phyloP scores from a whole-genome alignment of 306 rosid species.

The Acacia melanoxylon region DNA sequence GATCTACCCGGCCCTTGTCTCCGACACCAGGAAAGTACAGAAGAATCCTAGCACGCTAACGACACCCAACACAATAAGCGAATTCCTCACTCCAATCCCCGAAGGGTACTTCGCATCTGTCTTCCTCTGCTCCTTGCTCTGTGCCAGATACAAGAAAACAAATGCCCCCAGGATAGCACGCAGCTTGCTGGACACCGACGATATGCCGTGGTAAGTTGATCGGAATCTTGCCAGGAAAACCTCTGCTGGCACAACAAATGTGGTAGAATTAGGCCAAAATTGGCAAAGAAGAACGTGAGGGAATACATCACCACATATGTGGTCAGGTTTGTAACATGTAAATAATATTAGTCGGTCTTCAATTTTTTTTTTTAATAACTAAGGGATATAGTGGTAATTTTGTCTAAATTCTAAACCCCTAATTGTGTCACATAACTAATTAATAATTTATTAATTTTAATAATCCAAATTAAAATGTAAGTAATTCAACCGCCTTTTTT shows the following conservation, averaged over 20 bases:
- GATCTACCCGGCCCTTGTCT: conserved; percentile 73
- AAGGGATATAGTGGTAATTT: too few species aligned
- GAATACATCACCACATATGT: conserved; percentile 49
- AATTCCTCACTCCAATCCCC: conserved; percentile 66
- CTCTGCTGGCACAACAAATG: conserved; percentile 83
- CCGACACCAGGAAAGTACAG: conserved; percentile 71
- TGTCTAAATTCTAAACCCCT: too few species aligned
- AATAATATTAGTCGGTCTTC: too few species aligned
- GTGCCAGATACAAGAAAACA: conserved; percentile 73
- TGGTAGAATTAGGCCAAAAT: conserved; percentile 84
- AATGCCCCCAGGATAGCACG: conserved; percentile 81
- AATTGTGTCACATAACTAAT: too few species aligned
- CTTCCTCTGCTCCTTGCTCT: conserved; percentile 50
- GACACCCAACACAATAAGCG: conserved; percentile 48
- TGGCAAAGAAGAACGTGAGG: conserved; percentile 68
- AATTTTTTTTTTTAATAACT: too few species aligned
- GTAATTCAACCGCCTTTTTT: too few species aligned
- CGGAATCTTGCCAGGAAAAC: conserved; percentile 73
- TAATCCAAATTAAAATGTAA: too few species aligned
- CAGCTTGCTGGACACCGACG: conserved; percentile 65
- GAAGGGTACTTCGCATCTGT: conserved; percentile 73
- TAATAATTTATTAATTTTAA: too few species aligned
- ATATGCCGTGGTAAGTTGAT: conserved; percentile 76
- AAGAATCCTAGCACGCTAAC: conserved; percentile 58
- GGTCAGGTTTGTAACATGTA: too few species aligned